Base-by-base conservation (phyloP, 441 rosid genomes). In the Manihot esculenta region DNA sequence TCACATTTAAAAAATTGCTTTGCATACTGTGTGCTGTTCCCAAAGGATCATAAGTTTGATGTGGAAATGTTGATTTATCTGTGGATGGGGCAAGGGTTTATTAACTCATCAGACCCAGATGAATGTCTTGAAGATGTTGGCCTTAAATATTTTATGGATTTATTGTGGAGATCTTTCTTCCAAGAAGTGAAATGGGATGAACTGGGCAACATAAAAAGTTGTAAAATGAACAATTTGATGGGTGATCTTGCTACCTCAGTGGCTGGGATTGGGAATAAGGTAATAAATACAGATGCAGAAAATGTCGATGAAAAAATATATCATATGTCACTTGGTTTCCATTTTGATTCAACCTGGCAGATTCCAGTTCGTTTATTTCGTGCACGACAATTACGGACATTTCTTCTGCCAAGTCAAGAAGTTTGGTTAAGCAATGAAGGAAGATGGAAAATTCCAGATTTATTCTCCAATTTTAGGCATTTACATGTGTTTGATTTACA, bases 181-280 rank as follows among this genome's bases (percentile, higher is more conserved):
- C 70, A 74, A 14, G 78, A 74, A 15, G 64, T 72, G 1, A 45
- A 59, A 48, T n/a, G 64, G 12, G 77, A 71, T 68, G 21, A 33
- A 10, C 60, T 41, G 11, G 70, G 64, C 17, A 44, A 71, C 10
- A 23, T 68, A 11, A 3, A 13, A 62, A 63, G 35, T 33, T 68
- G 73, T 30, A 77, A 74, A 65, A 72, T 77, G 79, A 78, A 71
- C 42, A 70, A 71, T 38, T 50, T 74, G 5, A 68, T 80, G 51
- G 71, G 71, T 74, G 79, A 77, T 44, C 73, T 80, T 24, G 78
- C 78, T 59, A 60, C 24, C 51, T 12, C 10, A 14, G 66, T 66
- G 5, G 57, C 72, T 20, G 59, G 72, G 24, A 33, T 8, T 20
- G 54, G 66, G 26, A 38, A 20, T 13, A 33, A 2, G 2, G 10